Evolutionary conservation across 805 yeast species (phyloP).

Genomic region (Starmerella riodocensis): DNA sequence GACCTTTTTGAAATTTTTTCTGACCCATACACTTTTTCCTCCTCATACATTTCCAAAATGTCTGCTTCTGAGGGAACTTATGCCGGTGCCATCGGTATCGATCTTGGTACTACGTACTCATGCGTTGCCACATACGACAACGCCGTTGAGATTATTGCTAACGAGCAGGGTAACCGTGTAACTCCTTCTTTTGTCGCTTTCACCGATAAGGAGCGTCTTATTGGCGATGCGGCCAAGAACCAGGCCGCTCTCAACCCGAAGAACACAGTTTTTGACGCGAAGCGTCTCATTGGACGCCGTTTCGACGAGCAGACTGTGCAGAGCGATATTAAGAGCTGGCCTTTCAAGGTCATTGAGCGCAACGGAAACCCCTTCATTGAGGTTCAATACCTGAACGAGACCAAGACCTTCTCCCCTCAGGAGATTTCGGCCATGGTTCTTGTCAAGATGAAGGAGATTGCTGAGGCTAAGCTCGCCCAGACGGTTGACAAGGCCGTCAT

Average conservation of each 20-base stretch:
- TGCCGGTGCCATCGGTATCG: slow-evolving; percentile 99
- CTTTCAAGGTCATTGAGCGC: slow-evolving; percentile 64
- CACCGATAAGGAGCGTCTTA: slow-evolving; percentile 82
- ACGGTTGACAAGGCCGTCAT: slow-evolving; percentile 72
- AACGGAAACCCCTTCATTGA: slow-evolving; percentile 69
- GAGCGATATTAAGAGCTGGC: slow-evolving; percentile 88
- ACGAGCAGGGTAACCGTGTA: slow-evolving; percentile 97
- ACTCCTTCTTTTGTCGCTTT: slow-evolving; percentile 94
- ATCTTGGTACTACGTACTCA: slow-evolving; percentile 90
- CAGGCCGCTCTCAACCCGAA: slow-evolving; percentile 89
- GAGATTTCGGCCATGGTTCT: slow-evolving; percentile 90
- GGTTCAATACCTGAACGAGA: slow-evolving; percentile 74
- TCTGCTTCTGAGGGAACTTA: slow-evolving; percentile 70
- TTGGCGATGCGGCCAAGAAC: slow-evolving; percentile 96
- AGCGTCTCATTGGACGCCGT: slow-evolving; percentile 88
- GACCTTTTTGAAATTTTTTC: slow-evolving; percentile 14
- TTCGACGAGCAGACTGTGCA: slow-evolving; percentile 72
- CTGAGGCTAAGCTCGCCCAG: slow-evolving; percentile 71
- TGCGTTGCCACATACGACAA: slow-evolving; percentile 92
- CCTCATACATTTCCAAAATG: slow-evolving; percentile 15
- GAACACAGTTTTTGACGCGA: slow-evolving; percentile 78
- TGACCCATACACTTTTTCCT: slow-evolving; percentile 5
- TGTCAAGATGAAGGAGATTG: slow-evolving; percentile 75
- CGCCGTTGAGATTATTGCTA: slow-evolving; percentile 92
- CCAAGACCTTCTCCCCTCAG: slow-evolving; percentile 81